Evolutionary conservation across 2,329 filamentous ascomycete species (phyloP), one percentile per base, ranked within the genome.

Genomic region (Albophoma yamanashiensis): DNA sequence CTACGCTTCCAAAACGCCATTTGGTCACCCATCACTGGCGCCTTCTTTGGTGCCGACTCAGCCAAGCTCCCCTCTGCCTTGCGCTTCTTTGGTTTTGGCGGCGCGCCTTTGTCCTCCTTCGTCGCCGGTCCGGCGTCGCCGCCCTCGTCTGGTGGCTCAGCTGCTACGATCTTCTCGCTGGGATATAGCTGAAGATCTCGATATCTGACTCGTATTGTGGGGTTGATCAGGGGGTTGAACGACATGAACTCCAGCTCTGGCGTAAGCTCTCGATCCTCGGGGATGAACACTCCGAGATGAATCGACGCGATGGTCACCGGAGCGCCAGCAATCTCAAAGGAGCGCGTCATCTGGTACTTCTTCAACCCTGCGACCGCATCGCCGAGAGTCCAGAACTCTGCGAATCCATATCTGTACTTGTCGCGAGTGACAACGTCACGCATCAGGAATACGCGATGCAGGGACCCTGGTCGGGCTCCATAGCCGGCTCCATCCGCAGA

Each of bases 281-380:
- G 89, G 15, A 92, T 83, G 67, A 95, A 94, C 3, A 94, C 89
- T 6, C 90, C 90, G n/a, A 89, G 84, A 64, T 94, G 90, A 45
- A 92, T 92, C 65, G 89, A 91, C 52, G 83, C 88, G 31, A 91
- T 80, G 14, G 83, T 79, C 20, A 91, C 88, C 0, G 86, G 83
- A 64, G 85, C 87, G 3, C 87, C 90, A 0, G 86, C 87, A 62
- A 94, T 90, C 2, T 87, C 91, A 67, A 93, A 93, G 57, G 86
- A 88, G 14, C 89, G 84, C 36, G 87, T 84, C 40, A 86, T 87
- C 45, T 84, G 84, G 66, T 88, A 88, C 65, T 91, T 90, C 27
- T 82, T 79, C 68, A 92, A 75, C 4, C 91, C 91, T 27, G 86
- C 87, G 70, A 86, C 82, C 2, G 91, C 89, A 71, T 94, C 89